Percentiles rank a stretch among this genome's conserved stretches.
These are phyloP conservation scores for Pichia nakasei DNA, from an alignment of 805 yeast species.

Conservation along the genomic window DNA sequence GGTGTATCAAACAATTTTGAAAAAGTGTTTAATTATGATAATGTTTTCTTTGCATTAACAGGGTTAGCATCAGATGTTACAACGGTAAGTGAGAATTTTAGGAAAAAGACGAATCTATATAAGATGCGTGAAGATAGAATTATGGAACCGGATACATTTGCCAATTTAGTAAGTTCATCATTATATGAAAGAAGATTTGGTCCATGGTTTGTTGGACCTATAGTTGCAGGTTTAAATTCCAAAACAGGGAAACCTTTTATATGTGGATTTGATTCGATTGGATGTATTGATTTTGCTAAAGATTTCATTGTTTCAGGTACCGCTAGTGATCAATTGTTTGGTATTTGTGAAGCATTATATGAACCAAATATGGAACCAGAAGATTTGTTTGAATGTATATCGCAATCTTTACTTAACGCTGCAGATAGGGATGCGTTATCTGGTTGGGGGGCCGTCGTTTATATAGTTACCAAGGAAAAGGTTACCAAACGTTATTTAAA, in stretches of 20 bases:
- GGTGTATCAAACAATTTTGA: slow-evolving; percentile 92
- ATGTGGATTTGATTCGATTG: slow-evolving; percentile 93
- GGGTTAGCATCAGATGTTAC: slow-evolving; percentile 93
- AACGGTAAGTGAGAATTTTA: slow-evolving; percentile 73
- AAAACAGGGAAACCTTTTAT: slow-evolving; percentile 79
- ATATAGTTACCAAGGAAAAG: slow-evolving; percentile 84
- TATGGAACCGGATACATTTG: slow-evolving; percentile 90
- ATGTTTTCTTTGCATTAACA: slow-evolving; percentile 82
- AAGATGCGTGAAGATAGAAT: slow-evolving; percentile 84
- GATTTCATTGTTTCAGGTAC: slow-evolving; percentile 96
- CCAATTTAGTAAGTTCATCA: slow-evolving; percentile 84
- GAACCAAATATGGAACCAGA: slow-evolving; percentile 93
- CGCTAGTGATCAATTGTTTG: slow-evolving; percentile 92
- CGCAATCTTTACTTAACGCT: slow-evolving; percentile 89
- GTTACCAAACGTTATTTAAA: slow-evolving; percentile 80
- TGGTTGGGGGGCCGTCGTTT: slow-evolving; percentile 98
- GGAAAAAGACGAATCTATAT: slow-evolving; percentile 80
- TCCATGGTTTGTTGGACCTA: slow-evolving; percentile 94
- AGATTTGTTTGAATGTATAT: slow-evolving; percentile 88
- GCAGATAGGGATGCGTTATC: slow-evolving; percentile 95
- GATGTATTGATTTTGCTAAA: slow-evolving; percentile 90
- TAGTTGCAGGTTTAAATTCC: slow-evolving; percentile 89
- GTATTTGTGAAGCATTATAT: slow-evolving; percentile 96
- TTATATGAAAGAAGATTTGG: slow-evolving; percentile 89
- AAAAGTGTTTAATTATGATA: slow-evolving; percentile 79